Conservation (phyloP, 345 rosid species). For the Hypericum androsaemum region DNA sequence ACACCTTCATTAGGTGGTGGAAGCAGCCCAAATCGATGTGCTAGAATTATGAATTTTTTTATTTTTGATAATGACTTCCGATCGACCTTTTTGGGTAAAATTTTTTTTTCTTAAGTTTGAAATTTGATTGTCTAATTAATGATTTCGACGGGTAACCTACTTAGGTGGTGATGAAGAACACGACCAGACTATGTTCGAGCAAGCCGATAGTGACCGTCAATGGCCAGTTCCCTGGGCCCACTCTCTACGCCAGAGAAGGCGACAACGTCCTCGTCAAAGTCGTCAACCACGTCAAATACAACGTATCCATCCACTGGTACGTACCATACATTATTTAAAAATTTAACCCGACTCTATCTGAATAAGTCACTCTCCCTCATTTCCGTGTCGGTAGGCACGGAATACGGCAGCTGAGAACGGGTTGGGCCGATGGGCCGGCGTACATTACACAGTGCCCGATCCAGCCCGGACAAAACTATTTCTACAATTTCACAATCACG, state of each 20-base stretch:
- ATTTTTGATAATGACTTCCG: too few relatives aligned
- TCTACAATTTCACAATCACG: conserved; percentile 47
- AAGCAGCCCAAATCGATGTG: too few relatives aligned
- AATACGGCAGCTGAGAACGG: conserved; percentile 54
- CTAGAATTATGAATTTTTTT: too few relatives aligned
- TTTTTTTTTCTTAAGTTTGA: too few relatives aligned
- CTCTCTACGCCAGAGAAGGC: conserved; percentile 42
- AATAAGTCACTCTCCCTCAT: too few relatives aligned
- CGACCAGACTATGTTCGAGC: conserved; percentile 27
- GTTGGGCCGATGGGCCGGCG: conserved; percentile 86
- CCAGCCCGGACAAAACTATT: conserved; percentile 42
- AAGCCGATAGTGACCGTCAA: conserved; percentile 35
- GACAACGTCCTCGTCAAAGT: conserved; percentile 49
- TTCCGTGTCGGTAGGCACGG: conserved; percentile 50
- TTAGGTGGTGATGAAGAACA: conserved; percentile 36
- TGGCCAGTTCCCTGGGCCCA: conserved; percentile 48
- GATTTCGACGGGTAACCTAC: too few relatives aligned
- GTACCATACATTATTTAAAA: background rate
- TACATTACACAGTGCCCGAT: conserved; percentile 77
- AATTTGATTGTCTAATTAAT: too few relatives aligned
- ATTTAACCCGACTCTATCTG: too few relatives aligned
- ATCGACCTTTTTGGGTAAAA: too few relatives aligned
- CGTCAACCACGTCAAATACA: conserved; percentile 46
- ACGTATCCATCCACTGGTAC: conserved; percentile 60
- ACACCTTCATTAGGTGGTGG: too few relatives aligned